Evolutionary conservation across 176 grass and related monocot species (phyloP), one percentile per base, ranked within the genome.

Genomic region (Chloris gayana): DNA sequence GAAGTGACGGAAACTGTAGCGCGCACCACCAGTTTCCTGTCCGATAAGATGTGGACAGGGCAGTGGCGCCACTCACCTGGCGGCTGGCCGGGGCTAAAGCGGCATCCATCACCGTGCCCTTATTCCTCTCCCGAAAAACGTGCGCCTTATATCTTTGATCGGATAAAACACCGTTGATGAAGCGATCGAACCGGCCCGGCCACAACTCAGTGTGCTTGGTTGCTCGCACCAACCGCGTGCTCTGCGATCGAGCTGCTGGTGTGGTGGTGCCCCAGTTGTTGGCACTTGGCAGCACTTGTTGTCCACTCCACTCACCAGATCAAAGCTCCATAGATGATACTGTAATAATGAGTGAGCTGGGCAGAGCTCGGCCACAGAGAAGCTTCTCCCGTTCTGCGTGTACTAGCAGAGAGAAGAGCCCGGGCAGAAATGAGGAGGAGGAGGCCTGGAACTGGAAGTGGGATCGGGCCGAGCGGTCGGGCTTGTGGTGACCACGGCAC

Each of bases 21-120:
- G 68, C 39, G 24, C 25, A 13, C 44, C 25, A 13, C 44, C 41
- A 70, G 47, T 18, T 27, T 24, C 39, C 0, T 62, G 69, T 14
- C 10, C 29, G 79, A 71, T 70, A 42, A 64, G 78, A 82, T 10
- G 72, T 64, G 53, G 85, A 82, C 79, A 25, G 65, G 42, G 65
- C 65, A 25, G 32, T 19, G 21, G 9, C 64, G 54, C 54, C 85
- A 77, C 72, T 30, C 0, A 6, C n/a, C 1, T 45, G 12, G 1
- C 24, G 29, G 50, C 14, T 47, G 7, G 7, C 46, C 33, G 42
- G 71, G 35, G 46, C 31, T 17, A 29, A 6, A 37, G 49, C 42
- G 50, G 47, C 35, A 58, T 2, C 18, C 81, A 51, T 44, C n/a
- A n/a, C n/a, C n/a, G 86, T 61, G 68, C n/a, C n/a, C 60, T 83